Percentiles rank a stretch among this genome's conserved stretches.
These are phyloP conservation scores for Lasiodiplodia sp. DNA, from an alignment of 2,329 filamentous ascomycete species.

Conservation along the genomic window DNA sequence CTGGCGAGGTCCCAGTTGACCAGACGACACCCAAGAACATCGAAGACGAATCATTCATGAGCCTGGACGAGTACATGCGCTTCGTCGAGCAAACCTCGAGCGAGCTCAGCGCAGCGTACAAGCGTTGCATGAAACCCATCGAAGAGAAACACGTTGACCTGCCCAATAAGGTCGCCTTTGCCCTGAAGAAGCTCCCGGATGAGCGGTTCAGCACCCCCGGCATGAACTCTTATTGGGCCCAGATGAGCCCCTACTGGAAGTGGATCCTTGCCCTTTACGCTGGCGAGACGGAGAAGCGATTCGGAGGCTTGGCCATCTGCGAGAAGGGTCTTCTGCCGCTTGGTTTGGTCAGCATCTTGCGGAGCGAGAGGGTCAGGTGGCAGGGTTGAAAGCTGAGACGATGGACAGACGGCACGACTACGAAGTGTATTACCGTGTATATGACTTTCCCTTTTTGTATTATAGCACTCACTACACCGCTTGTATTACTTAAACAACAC, in stretches of 20 bases:
- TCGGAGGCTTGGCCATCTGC: slow-evolving; percentile 52
- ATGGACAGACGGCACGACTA: background rate
- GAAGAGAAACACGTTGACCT: background rate
- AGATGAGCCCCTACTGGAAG: slow-evolving; percentile 51
- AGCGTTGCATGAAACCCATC: slow-evolving; percentile 41
- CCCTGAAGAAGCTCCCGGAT: slow-evolving; percentile 32
- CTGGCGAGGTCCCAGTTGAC: slow-evolving; percentile 31
- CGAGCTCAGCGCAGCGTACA: slow-evolving; percentile 48
- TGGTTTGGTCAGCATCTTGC: slow-evolving; percentile 50
- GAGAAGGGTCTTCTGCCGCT: slow-evolving; percentile 52
- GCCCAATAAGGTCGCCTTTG: slow-evolving; percentile 33
- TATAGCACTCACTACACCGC: background rate
- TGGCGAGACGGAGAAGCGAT: slow-evolving; percentile 48
- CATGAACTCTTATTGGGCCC: slow-evolving; percentile 10
- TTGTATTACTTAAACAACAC: background rate
- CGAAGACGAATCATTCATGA: slow-evolving; percentile 52
- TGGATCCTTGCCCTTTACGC: slow-evolving; percentile 56
- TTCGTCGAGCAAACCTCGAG: slow-evolving; percentile 52
- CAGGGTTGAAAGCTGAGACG: slow-evolving; percentile 39
- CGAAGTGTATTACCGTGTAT: background rate
- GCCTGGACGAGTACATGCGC: slow-evolving; percentile 54
- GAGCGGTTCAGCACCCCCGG: slow-evolving; percentile 32
- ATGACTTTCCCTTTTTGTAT: background rate
- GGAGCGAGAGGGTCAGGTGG: slow-evolving; percentile 49
- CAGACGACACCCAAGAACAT: slow-evolving; percentile 35